Evolutionary conservation across 2,329 filamentous ascomycete genomes (phyloP), one percentile per base, ranked within the genome.

Genomic region (Penicillium sp.): DNA sequence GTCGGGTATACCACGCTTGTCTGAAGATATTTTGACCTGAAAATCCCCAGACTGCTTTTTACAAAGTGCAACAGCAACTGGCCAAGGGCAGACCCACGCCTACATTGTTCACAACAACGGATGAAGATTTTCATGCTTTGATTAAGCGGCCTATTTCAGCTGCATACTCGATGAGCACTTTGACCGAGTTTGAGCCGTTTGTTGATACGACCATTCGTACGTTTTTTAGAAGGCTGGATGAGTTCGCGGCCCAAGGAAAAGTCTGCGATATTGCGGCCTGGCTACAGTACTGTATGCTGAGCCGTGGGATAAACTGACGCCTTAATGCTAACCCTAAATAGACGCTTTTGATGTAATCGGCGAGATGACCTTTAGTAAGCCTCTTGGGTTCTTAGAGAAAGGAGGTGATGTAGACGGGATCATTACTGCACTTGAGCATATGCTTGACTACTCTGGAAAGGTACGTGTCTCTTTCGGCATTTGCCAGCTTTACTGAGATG

Each of bases 161-260:
- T 27, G 62, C 67, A 0, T 75, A 75, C 49, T 65, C 69, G 1
- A 63, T 75, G 58, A 69, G 60, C 16, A 72, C 63, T 0, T 47
- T 75, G 10, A 62, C 72, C 5, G 65, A 68, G 9, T 71, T 68
- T 35, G 67, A 70, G 42, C 60, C 61, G 1, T 64, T 67, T 24
- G 67, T 70, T 5, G 66, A 72, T 42, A 59, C 51, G 2, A 69
- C 64, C 0, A 65, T 65, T 1, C 23, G 48, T 14, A 54, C 51
- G 1, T 59, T 68, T 8, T 58, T 63, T 24, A 14, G 44, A 8
- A 50, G 44, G 20, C n/a, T 68, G 22, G 58, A 66, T 42, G 44
- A 47, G 16, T 55, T 62, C 39, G 63, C 56, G 14, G 52, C 44
- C 5, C 39, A 38, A 14, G 31, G 44, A 1, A 38, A 55, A 23